Percentiles rank a stretch among this genome's conserved stretches.
Conservation (phyloP, 2,329 filamentous ascomycete species). For the Penicillium glabrum region DNA sequence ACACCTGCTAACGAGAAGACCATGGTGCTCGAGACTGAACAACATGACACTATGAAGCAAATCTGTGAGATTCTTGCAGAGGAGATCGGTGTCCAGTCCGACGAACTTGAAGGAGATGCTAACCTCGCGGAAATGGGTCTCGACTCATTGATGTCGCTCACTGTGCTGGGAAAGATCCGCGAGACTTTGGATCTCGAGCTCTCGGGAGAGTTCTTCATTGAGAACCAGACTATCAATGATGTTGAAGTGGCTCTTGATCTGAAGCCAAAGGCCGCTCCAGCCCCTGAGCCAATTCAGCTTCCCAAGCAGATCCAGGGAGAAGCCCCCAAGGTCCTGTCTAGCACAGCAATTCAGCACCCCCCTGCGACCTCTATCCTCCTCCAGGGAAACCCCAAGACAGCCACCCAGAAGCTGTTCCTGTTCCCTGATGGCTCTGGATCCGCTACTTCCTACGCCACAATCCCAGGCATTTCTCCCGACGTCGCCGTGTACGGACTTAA, state of each 20-base stretch:
- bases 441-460: constrained; percentile 46
- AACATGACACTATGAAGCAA: constrained; percentile 38
- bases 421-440: constrained; percentile 50
- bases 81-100: constrained; percentile 44
- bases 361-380: constrained; percentile 44
- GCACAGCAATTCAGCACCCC: constrained; percentile 28
- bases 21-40: constrained; percentile 12
- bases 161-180: constrained; percentile 46
- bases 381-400: constrained; percentile 45
- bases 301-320: constrained; percentile 24
- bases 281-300: constrained; percentile 20
- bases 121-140: constrained; percentile 47
- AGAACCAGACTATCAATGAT: constrained; percentile 43
- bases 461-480: constrained; percentile 42
- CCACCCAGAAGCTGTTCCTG: constrained; percentile 42
- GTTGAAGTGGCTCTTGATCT: constrained; percentile 40
- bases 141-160: constrained; percentile 48
- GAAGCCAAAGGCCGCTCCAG: constrained; percentile 33
- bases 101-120: constrained; percentile 40
- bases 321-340: constrained; percentile 17
- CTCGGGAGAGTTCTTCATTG: constrained; percentile 45
- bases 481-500: constrained; percentile 45
- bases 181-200: constrained; percentile 45
- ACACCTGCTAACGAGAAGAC: constrained; percentile 30
- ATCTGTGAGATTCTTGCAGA: constrained; percentile 44